These are phyloP conservation scores for Rhodotorula kratochvilovae DNA, from an alignment of 768 basidiomycete genomes.

Conservation along the genomic window DNA sequence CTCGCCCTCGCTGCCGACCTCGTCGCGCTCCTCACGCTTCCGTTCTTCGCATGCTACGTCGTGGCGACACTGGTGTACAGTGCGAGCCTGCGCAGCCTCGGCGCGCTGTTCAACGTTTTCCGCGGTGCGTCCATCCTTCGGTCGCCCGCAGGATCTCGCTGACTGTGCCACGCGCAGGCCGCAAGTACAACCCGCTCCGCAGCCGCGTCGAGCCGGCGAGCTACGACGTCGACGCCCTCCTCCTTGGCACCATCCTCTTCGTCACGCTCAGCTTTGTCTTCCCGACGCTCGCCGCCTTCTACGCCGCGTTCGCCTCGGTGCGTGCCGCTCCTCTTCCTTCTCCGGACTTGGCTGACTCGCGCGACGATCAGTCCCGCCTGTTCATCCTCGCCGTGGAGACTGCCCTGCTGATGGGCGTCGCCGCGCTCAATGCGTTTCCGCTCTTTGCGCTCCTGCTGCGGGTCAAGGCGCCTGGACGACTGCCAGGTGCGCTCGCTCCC, in stretches of 20 bases:
- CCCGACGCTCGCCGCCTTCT: conserved; percentile 82
- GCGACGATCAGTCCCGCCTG: conserved; percentile 53
- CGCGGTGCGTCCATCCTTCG: conserved; percentile 57
- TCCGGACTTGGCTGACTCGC: not conserved
- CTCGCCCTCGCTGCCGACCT: conserved; percentile 66
- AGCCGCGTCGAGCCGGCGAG: conserved; percentile 83
- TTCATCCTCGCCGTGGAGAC: conserved; percentile 61
- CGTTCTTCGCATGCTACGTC: conserved; percentile 67
- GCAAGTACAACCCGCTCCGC: conserved; percentile 78
- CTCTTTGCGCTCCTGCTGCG: conserved; percentile 80
- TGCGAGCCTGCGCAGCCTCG: conserved; percentile 57
- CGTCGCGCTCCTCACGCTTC: conserved; percentile 62
- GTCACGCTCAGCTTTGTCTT: conserved; percentile 73
- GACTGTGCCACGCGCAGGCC: conserved; percentile 56
- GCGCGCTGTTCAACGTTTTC: conserved; percentile 82
- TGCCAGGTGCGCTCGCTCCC: conserved; percentile 62
- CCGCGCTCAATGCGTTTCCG: conserved; percentile 87
- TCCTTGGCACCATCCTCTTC: conserved; percentile 89
- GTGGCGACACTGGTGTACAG: conserved; percentile 61
- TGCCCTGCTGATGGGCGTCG: conserved; percentile 60
- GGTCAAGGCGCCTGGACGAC: conserved; percentile 71
- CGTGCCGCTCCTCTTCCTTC: conserved; percentile 47
- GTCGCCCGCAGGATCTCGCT: not conserved
- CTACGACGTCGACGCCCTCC: conserved; percentile 86
- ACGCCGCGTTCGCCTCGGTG: conserved; percentile 67